These are phyloP conservation scores for Alternaria sp. DNA, from an alignment of 2,329 filamentous ascomycete species.

Conservation along the genomic window DNA sequence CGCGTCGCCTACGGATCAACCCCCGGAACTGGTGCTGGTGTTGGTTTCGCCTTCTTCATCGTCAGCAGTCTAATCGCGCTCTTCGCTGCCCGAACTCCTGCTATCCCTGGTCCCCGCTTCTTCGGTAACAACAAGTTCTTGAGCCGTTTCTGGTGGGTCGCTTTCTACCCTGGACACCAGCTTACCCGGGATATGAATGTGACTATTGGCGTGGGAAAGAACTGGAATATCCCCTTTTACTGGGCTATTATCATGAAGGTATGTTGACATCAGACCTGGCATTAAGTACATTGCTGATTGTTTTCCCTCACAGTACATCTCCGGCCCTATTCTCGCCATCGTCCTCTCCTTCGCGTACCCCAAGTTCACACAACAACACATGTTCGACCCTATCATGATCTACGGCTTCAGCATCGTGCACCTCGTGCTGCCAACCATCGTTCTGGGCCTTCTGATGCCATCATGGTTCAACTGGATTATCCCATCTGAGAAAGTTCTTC, in stretches of 20 bases:
- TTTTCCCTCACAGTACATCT: conserved; percentile 15
- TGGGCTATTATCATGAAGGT: conserved; percentile 45
- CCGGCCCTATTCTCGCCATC: conserved; percentile 29
- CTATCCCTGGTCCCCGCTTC: conserved; percentile 47
- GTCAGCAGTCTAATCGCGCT: conserved; percentile 45
- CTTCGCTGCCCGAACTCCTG: conserved; percentile 51
- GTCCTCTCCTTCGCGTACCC: conserved; percentile 33
- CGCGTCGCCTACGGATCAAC: conserved; percentile 53
- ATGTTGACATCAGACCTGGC: background rate
- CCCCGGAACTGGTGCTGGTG: conserved; percentile 53
- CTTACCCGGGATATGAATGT: conserved; percentile 61
- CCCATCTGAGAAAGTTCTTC: background rate
- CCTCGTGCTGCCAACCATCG: conserved; percentile 2
- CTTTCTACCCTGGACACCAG: conserved; percentile 62
- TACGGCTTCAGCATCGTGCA: conserved; percentile 29
- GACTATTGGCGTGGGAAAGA: conserved; percentile 57
- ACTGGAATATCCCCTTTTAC: conserved; percentile 60
- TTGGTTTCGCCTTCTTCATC: conserved; percentile 59
- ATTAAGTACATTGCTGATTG: background rate
- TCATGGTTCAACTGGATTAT: conserved; percentile 5
- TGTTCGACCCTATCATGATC: conserved; percentile 32
- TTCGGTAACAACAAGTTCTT: conserved; percentile 39
- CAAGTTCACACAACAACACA: conserved; percentile 20
- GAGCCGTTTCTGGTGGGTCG: conserved; percentile 50
- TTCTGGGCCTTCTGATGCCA: background rate